A percentile compares a stretch with the other conserved stretches of the same genome.
Conservation (phyloP, 495 filamentous ascomycete species). For the Letharia columbiana region DNA sequence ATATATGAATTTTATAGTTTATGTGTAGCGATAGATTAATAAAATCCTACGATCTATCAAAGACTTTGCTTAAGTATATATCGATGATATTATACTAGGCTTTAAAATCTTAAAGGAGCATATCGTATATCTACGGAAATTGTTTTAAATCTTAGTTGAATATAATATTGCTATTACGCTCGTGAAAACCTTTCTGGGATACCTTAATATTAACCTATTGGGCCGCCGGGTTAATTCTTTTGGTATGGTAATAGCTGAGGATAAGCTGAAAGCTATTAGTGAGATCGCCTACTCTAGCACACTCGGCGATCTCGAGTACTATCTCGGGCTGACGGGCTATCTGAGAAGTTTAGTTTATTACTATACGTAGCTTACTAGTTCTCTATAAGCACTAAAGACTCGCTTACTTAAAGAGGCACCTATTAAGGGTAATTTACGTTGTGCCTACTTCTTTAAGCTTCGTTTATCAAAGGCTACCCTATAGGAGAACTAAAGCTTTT, state of each 20-base stretch:
- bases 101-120: not conserved
- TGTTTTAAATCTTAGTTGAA: not conserved
- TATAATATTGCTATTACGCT: not conserved
- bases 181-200: not conserved
- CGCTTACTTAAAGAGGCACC: not conserved
- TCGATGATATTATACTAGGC: too few species aligned
- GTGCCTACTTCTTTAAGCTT: too few species aligned
- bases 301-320: conserved; percentile 12
- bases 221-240: not conserved
- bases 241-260: not conserved
- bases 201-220: not conserved
- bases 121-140: not conserved
- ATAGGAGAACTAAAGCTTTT: not conserved
- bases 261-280: not conserved
- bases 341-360: conserved; percentile 6
- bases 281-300: not conserved
- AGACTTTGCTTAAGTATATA: too few species aligned
- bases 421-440: not conserved
- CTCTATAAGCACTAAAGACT: conserved; percentile 14
- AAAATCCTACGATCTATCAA: too few species aligned
- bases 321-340: conserved; percentile 17
- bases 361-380: conserved; percentile 6
- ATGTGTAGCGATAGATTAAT: too few species aligned
- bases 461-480: not conserved
- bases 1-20: conserved; percentile 13